Evolutionary conservation across 768 basidiomycete genomes (phyloP).

Genomic region (Podaxis sp.): DNA sequence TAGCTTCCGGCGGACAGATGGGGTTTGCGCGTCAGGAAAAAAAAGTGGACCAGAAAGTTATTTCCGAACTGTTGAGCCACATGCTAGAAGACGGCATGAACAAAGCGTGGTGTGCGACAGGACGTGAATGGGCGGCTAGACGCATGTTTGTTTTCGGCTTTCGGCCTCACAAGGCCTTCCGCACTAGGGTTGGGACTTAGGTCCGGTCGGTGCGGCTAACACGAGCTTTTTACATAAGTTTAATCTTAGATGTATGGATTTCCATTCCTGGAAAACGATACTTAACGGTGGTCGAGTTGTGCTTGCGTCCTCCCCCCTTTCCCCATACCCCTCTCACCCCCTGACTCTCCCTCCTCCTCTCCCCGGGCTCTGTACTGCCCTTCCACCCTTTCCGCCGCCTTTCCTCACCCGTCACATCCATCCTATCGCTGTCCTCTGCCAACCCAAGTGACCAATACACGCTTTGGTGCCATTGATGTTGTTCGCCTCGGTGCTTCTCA

Average conservation of each 20-base stretch:
- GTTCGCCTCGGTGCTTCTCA: conserved; percentile 11
- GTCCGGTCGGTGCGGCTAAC: conserved; percentile 4
- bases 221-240: neutral
- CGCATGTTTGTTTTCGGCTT: neutral
- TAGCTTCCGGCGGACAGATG: too few relatives aligned
- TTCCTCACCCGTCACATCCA: conserved; percentile 24
- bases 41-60: too few relatives aligned
- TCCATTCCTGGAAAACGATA: conserved; percentile 1
- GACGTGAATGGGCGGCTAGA: neutral
- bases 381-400: conserved; percentile 17
- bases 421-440: conserved; percentile 10
- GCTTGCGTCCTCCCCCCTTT: neutral
- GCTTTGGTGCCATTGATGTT: conserved; percentile 10
- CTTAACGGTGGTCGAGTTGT: neutral
- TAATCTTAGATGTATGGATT: conserved; percentile 2
- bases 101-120: neutral
- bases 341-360: neutral
- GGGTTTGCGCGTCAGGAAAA: too few relatives aligned
- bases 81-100: too few relatives aligned
- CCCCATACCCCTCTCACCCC: conserved; percentile 1
- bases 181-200: neutral
- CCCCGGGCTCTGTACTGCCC: conserved; percentile 3
- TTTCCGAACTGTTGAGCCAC: too few relatives aligned
- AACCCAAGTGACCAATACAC: neutral
- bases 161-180: neutral